These are phyloP conservation scores for Diaporthe vaccinii DNA, from an alignment of 2,329 filamentous ascomycete genomes.

Conservation along the genomic window DNA sequence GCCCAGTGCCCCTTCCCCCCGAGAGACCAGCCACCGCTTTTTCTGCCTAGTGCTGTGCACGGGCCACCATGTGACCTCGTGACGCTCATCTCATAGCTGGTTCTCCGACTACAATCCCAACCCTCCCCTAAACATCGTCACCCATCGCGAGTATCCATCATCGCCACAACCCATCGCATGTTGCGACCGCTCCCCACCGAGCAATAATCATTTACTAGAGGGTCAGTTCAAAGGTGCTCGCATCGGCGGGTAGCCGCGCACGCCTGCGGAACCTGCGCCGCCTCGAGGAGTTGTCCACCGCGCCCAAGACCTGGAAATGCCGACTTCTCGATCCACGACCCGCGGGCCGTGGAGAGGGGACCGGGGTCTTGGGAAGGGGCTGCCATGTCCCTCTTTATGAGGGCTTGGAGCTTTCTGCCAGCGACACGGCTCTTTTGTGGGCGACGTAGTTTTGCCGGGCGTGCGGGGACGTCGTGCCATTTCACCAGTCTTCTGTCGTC, in stretches of 20 bases:
- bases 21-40: background rate
- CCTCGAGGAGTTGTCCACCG: conserved; percentile 34
- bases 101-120: background rate
- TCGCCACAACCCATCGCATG: conserved; percentile 5
- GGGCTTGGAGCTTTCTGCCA: conserved; percentile 3
- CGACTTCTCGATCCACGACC: conserved; percentile 30
- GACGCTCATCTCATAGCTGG: background rate
- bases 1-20: background rate
- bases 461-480: conserved; percentile 33
- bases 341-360: conserved; percentile 24
- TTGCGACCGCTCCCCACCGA: background rate
- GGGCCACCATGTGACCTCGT: background rate
- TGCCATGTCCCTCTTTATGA: background rate
- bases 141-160: background rate
- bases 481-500: conserved; percentile 16
- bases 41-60: background rate
- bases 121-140: background rate
- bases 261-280: conserved; percentile 17
- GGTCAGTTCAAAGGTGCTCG: conserved; percentile 39
- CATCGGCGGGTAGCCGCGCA: conserved; percentile 35
- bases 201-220: conserved; percentile 5
- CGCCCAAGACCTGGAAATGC: conserved; percentile 39
- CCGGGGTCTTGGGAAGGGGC: conserved; percentile 38
- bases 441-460: conserved; percentile 28
- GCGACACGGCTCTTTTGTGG: conserved; percentile 32